Evolutionary conservation across 139 green algal genomes (phyloP).

Genomic region (Limnomonas spitsbergensis): DNA sequence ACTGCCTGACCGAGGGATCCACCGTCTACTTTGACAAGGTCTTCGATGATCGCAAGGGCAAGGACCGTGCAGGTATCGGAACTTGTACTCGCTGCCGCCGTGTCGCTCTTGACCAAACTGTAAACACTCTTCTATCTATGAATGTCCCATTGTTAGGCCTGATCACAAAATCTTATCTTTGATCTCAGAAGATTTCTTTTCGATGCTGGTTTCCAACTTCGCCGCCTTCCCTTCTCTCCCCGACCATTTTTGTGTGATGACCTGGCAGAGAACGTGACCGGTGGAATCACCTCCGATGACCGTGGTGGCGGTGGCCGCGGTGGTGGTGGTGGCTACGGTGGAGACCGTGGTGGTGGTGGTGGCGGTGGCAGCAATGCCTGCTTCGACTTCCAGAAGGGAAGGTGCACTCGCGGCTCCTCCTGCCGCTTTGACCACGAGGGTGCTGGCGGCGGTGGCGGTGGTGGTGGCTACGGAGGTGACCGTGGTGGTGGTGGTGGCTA

Average conservation of each 20-base stretch:
- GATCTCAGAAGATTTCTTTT: no score
- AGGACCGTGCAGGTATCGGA: slow-evolving; percentile 3
- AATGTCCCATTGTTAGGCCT: no score
- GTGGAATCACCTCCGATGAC: neutral
- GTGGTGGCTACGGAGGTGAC: neutral
- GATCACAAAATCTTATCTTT: no score
- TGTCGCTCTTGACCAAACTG: no score
- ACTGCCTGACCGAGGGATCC: neutral
- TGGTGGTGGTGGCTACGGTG: neutral
- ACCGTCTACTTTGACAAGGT: slow-evolving; percentile 4
- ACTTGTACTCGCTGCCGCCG: no score
- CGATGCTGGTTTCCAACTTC: no score
- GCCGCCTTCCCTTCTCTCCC: no score
- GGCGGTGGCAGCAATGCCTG: neutral
- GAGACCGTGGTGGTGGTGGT: neutral
- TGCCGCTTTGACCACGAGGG: slow-evolving; percentile 1
- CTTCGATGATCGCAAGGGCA: neutral
- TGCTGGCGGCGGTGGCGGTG: neutral
- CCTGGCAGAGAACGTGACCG: neutral
- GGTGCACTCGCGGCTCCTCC: neutral
- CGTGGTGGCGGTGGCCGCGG: neutral
- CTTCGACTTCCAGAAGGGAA: neutral
- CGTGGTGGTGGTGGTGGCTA: neutral
- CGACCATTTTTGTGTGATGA: no score
- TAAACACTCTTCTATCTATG: no score